A percentile compares a stretch with the other conserved stretches of the same genome.
These are phyloP conservation scores for Prosopis cineraria DNA, from an alignment of 306 rosid genomes.

Conservation along the genomic window DNA sequence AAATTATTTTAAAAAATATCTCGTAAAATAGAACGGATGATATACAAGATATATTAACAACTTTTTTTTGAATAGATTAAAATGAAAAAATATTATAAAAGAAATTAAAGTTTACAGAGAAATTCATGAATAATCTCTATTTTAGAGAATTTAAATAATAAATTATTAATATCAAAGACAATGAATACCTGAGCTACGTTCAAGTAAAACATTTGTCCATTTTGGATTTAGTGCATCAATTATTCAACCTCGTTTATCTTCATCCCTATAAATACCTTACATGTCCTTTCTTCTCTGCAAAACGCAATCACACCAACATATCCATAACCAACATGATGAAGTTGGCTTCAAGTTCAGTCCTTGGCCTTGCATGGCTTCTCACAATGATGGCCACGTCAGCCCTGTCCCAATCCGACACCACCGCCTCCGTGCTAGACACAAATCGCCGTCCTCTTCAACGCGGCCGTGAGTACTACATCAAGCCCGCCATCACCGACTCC, in stretches of 20 bases:
- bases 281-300: not conserved
- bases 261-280: constrained; percentile 15
- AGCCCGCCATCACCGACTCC: constrained; percentile 56
- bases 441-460: constrained; percentile 42
- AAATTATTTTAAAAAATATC: too few species aligned
- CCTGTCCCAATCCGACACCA: constrained; percentile 28
- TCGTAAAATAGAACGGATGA: too few species aligned
- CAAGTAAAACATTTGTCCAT: not conserved
- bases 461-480: constrained; percentile 55
- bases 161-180: not conserved
- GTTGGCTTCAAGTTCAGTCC: not conserved
- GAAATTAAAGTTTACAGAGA: too few species aligned
- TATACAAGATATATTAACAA: too few species aligned
- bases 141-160: too few species aligned
- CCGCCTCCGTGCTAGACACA: constrained; percentile 47
- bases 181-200: not conserved
- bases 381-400: constrained; percentile 24
- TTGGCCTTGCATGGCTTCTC: constrained; percentile 31
- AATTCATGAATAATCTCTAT: too few species aligned
- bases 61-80: too few species aligned
- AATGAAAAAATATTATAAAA: too few species aligned
- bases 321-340: not conserved
- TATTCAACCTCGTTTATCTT: not conserved
- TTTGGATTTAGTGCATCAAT: not conserved
- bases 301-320: not conserved